Evolutionary conservation across 345 rosid genomes (phyloP).

Genomic region (Hibiscus tridactylites): DNA sequence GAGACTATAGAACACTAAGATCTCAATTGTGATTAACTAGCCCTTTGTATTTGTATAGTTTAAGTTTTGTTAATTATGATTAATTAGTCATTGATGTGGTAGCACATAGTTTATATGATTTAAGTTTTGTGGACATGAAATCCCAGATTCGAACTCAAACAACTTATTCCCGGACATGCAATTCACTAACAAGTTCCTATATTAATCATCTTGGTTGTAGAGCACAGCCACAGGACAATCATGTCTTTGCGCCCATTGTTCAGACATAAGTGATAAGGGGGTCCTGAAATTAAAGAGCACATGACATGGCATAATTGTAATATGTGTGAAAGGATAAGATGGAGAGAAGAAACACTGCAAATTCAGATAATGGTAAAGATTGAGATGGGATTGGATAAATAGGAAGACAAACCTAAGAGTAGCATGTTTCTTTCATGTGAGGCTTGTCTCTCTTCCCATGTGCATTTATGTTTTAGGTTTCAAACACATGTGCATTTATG

Average conservation of each 20-base stretch:
- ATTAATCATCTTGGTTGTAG: background rate
- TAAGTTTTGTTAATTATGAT: too few relatives aligned
- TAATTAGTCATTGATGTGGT: too few relatives aligned
- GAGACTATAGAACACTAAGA: too few relatives aligned
- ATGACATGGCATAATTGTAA: background rate
- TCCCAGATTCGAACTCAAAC: too few relatives aligned
- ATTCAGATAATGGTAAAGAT: background rate
- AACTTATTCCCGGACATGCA: too few relatives aligned
- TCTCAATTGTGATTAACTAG: too few relatives aligned
- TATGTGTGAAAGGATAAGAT: background rate
- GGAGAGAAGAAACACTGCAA: background rate
- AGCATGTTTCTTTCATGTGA: constrained; percentile 6
- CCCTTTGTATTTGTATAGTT: too few relatives aligned
- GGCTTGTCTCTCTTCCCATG: constrained; percentile 3
- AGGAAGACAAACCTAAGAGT: background rate
- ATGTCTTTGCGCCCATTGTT: background rate
- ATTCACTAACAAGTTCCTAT: background rate
- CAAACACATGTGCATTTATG: background rate
- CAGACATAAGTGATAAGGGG: background rate
- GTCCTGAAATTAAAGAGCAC: constrained; percentile 1
- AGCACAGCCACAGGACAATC: background rate
- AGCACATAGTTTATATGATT: too few relatives aligned
- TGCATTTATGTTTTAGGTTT: background rate
- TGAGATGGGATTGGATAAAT: background rate
- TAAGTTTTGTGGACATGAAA: too few relatives aligned